Conservation (phyloP, 768 basidiomycete genomes). For the Mycena kentingensis region DNA sequence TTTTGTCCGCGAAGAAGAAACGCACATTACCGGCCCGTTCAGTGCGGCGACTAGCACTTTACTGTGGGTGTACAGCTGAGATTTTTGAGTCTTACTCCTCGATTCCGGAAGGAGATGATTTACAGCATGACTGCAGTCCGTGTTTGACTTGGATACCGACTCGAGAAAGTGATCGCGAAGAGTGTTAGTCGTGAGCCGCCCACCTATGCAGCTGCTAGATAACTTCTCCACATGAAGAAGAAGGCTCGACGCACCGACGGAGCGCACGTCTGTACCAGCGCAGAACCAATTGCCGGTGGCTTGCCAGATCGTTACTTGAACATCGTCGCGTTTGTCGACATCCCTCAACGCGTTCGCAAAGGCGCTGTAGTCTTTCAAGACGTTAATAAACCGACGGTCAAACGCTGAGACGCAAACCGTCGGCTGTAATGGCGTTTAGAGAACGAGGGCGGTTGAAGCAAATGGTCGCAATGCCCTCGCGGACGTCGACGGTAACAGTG, state of each 20-base stretch:
- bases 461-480: constrained; percentile 65
- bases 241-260: too few relatives aligned
- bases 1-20: not conserved
- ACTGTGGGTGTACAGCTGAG: constrained; percentile 64
- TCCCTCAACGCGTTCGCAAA: constrained; percentile 60
- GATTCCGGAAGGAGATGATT: constrained; percentile 17
- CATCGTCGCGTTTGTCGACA: constrained; percentile 61
- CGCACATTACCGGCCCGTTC: constrained; percentile 67
- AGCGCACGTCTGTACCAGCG: too few relatives aligned
- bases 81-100: not conserved
- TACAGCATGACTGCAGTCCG: constrained; percentile 68
- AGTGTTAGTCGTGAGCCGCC: constrained; percentile 24
- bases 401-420: constrained; percentile 38
- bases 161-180: constrained; percentile 50
- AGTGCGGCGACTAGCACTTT: constrained; percentile 72
- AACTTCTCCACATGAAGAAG: too few relatives aligned
- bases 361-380: constrained; percentile 59
- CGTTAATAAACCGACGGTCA: too few relatives aligned
- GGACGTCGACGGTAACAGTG: constrained; percentile 49
- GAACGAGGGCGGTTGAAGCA: constrained; percentile 62
- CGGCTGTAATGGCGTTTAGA: constrained; percentile 59
- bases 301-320: constrained; percentile 69
- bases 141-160: constrained; percentile 52
- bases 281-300: constrained; percentile 75
- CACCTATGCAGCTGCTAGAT: too few relatives aligned